Evolutionary conservation across 2,329 filamentous ascomycete genomes (phyloP).

Genomic region (Claviceps digitariae): DNA sequence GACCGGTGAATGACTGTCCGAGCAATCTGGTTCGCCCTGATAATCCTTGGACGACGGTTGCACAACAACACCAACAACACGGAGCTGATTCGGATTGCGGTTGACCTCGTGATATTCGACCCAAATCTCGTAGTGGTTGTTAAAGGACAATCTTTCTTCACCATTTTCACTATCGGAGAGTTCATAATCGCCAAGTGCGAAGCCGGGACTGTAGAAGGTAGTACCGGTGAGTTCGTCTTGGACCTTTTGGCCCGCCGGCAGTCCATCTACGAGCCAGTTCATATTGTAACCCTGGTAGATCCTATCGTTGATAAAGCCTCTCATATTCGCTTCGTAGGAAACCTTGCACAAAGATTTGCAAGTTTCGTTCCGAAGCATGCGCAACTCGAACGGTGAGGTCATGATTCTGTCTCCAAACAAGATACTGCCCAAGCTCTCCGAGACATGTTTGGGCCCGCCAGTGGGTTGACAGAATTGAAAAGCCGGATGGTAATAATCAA

Average conservation of each 20-base stretch:
- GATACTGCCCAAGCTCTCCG: slow-evolving; percentile 81
- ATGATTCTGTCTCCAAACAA: slow-evolving; percentile 94
- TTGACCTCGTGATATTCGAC: slow-evolving; percentile 82
- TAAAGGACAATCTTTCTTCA: slow-evolving; percentile 48
- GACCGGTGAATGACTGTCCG: slow-evolving; percentile 41
- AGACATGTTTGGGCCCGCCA: slow-evolving; percentile 62
- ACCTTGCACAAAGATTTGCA: slow-evolving; percentile 69
- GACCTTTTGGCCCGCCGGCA: slow-evolving; percentile 78
- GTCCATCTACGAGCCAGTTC: slow-evolving; percentile 90
- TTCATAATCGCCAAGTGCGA: slow-evolving; percentile 25
- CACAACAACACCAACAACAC: slow-evolving; percentile 86
- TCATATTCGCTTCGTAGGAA: slow-evolving; percentile 48
- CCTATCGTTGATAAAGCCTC: slow-evolving; percentile 67
- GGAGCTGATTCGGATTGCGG: slow-evolving; percentile 52
- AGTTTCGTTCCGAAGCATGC: slow-evolving; percentile 75
- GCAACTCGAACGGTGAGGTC: slow-evolving; percentile 84
- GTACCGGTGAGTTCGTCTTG: slow-evolving; percentile 62
- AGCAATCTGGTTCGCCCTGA: slow-evolving; percentile 49
- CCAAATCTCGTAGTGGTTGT: slow-evolving; percentile 93
- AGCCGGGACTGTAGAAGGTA: slow-evolving; percentile 83
- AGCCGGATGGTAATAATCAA: slow-evolving; percentile 82
- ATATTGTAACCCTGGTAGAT: slow-evolving; percentile 81
- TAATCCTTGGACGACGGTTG: slow-evolving; percentile 61
- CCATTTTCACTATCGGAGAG: slow-evolving; percentile 49
- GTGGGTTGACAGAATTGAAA: slow-evolving; percentile 83